A percentile compares a stretch with the other conserved stretches of the same genome.
phyloP scores from a whole-genome alignment of 345 rosid genomes.

The Hevea brasiliensis region DNA sequence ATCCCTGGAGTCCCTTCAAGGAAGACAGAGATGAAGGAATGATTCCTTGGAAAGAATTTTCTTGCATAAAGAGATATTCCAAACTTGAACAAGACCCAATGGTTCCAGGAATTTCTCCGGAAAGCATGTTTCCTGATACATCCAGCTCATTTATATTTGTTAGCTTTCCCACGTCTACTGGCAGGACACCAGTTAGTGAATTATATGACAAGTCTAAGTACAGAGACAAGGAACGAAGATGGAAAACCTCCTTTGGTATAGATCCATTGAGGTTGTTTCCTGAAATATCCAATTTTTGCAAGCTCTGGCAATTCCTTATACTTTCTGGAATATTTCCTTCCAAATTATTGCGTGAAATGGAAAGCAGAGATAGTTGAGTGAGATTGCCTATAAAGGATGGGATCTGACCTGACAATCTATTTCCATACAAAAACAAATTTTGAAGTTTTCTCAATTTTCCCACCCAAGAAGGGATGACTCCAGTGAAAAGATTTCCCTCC shows the following conservation, averaged over 20 bases:
- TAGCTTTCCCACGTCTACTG: slow-evolving; percentile 10
- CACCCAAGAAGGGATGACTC: slow-evolving; percentile 8
- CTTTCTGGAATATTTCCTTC: slow-evolving; percentile 19
- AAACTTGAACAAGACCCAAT: slow-evolving; percentile 26
- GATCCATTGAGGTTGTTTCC: slow-evolving; percentile 24
- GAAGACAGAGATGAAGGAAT: background rate
- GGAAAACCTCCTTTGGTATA: slow-evolving; percentile 13
- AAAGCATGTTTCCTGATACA: slow-evolving; percentile 24
- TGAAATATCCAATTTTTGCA: background rate
- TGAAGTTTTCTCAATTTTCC: slow-evolving; percentile 11
- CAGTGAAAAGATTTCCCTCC: background rate
- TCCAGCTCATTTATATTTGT: slow-evolving; percentile 15
- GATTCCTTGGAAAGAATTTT: no score
- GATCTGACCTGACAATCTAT: background rate
- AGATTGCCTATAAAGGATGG: slow-evolving; percentile 24
- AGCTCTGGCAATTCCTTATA: slow-evolving; percentile 1
- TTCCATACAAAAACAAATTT: background rate
- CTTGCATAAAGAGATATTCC: background rate
- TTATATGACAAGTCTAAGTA: slow-evolving; percentile 25
- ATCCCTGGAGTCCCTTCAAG: background rate
- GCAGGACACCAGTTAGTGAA: slow-evolving; percentile 25
- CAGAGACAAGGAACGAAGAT: slow-evolving; percentile 14
- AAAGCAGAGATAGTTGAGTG: background rate
- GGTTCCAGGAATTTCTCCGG: slow-evolving; percentile 24
- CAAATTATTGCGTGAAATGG: background rate